A percentile compares a stretch with the other conserved stretches of the same genome.
Evolutionary conservation across 441 rosid species (phyloP).

Genomic region (Mallotus japonicus): DNA sequence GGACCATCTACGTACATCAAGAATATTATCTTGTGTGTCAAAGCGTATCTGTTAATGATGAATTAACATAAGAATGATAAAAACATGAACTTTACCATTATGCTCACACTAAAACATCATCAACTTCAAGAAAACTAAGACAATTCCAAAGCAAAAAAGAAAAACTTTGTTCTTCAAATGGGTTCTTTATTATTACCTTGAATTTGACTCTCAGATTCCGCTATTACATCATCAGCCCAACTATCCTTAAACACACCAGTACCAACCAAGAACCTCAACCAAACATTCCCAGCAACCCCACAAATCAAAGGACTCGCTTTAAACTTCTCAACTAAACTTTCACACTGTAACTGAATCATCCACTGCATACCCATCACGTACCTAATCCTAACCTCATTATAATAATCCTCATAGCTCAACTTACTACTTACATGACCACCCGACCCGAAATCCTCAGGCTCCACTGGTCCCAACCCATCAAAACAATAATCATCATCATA

Average conservation of each 20-base stretch:
- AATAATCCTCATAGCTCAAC: conserved; percentile 52
- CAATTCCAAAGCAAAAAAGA: not conserved
- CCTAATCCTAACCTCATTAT: conserved; percentile 59
- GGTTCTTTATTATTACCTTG: conserved; percentile 28
- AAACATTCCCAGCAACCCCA: conserved; percentile 56
- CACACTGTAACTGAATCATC: conserved; percentile 71
- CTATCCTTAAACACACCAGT: conserved; percentile 47
- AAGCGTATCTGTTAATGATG: no score
- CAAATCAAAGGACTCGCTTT: conserved; percentile 54
- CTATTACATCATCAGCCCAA: conserved; percentile 59
- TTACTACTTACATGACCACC: conserved; percentile 13
- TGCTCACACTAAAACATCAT: not conserved
- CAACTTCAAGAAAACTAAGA: not conserved
- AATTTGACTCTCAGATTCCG: conserved; percentile 50
- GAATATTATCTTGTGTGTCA: no score
- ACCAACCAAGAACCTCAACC: conserved; percentile 51
- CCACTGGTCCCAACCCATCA: conserved; percentile 37
- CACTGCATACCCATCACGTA: conserved; percentile 62
- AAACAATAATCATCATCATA: not conserved
- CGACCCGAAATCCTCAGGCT: conserved; percentile 53
- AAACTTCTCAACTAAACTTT: conserved; percentile 54
- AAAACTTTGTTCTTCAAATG: not conserved
- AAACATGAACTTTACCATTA: not conserved
- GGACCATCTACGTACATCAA: no score
- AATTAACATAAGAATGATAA: not conserved